Percentiles rank a stretch among this genome's conserved stretches.
These are phyloP conservation scores for cucumber (Cucumis sativus) DNA, from an alignment of 306 rosid species.

Conservation along the genomic window DNA sequence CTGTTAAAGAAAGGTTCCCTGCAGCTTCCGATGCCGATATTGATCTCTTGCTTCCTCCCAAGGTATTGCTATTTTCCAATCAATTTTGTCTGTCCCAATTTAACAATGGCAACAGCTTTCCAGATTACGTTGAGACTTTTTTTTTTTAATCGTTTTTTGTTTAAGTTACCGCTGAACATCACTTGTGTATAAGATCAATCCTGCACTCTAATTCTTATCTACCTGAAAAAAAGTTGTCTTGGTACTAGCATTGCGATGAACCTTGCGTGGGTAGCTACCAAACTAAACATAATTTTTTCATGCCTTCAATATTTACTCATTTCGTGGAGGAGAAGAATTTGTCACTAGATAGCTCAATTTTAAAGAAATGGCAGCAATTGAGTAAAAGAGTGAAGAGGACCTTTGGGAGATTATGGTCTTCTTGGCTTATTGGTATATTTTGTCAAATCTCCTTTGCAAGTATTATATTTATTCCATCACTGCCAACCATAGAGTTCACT, in stretches of 20 bases:
- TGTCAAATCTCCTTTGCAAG: neutral
- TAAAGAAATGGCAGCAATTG: neutral
- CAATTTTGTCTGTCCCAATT: neutral
- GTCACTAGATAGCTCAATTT: neutral
- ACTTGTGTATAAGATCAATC: neutral
- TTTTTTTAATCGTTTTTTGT: neutral
- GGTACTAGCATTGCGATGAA: neutral
- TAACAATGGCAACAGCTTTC: neutral
- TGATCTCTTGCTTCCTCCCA: conserved; percentile 69
- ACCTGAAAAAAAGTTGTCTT: neutral
- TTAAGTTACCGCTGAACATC: neutral
- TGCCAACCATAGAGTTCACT: neutral
- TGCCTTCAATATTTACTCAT: neutral
- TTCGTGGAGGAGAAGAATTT: neutral
- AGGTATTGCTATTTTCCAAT: conserved; percentile 23
- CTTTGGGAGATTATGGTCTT: neutral
- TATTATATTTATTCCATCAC: neutral
- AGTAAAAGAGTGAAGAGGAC: neutral
- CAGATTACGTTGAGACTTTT: neutral
- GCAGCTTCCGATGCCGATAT: conserved; percentile 60
- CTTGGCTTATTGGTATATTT: neutral
- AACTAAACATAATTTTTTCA: neutral
- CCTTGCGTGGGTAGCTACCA: neutral
- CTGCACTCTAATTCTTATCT: neutral
- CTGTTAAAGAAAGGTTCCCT: conserved; percentile 46